Percentiles rank a stretch among this genome's conserved stretches.
Conservation (phyloP, 1,284 basidiomycete genomes). For the Laetiporus sulphureus region DNA sequence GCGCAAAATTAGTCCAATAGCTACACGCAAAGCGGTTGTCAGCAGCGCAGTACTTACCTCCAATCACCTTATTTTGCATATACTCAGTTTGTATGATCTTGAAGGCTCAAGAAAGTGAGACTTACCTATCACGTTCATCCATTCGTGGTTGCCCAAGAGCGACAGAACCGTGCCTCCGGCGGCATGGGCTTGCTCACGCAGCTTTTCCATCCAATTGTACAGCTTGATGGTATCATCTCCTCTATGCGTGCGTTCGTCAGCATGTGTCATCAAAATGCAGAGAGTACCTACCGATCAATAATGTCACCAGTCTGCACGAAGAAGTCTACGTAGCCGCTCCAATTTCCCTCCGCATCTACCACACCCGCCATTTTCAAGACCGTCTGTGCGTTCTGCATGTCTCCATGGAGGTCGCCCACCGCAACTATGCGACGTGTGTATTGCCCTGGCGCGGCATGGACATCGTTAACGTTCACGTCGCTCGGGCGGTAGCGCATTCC, state of each 20-base stretch:
- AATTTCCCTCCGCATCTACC: slow-evolving; percentile 60
- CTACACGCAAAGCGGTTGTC: too few species aligned
- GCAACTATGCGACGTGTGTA: slow-evolving; percentile 56
- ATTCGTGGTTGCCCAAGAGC: slow-evolving; percentile 86
- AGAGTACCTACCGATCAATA: slow-evolving; percentile 61
- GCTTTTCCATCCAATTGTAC: slow-evolving; percentile 74
- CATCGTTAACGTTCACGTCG: too few species aligned
- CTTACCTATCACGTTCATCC: slow-evolving; percentile 83
- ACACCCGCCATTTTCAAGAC: slow-evolving; percentile 77
- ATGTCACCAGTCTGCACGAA: slow-evolving; percentile 94
- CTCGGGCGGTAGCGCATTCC: too few species aligned
- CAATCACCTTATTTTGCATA: too few species aligned
- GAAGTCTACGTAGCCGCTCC: slow-evolving; percentile 74
- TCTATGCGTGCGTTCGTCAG: slow-evolving; percentile 28
- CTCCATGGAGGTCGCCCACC: slow-evolving; percentile 79
- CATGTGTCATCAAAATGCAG: not conserved
- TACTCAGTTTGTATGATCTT: too few species aligned
- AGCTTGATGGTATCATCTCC: slow-evolving; percentile 84
- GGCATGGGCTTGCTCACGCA: slow-evolving; percentile 68
- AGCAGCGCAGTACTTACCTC: slow-evolving; percentile 45
- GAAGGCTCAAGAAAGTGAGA: too few species aligned
- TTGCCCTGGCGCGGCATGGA: too few species aligned
- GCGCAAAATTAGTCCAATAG: too few species aligned
- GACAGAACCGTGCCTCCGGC: slow-evolving; percentile 71
- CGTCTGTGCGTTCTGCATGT: slow-evolving; percentile 61